Evolutionary conservation across 2,329 filamentous ascomycete species (phyloP), one percentile per base, ranked within the genome.

Genomic region (Penicillium sp.): DNA sequence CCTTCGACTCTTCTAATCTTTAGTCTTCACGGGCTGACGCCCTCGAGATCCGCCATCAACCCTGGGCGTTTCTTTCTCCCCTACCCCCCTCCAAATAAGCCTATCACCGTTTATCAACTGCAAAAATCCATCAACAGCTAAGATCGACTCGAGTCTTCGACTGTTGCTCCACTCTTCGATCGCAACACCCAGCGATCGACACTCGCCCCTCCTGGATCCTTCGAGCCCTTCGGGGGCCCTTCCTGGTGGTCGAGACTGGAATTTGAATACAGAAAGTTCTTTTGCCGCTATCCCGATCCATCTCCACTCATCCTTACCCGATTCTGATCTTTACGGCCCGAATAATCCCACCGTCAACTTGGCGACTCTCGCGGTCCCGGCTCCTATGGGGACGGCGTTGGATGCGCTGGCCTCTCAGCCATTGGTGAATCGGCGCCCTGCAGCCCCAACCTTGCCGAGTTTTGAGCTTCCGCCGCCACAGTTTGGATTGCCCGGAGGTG

Each of bases 381-480:
- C 81, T 70, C 76, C 81, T 71, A 87, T 87, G 84, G 81, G 84
- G 75, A 77, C 82, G 71, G 79, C 81, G 69, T 75, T 84, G 69
- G 83, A 86, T 73, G 77, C 78, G 71, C 81, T 87, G 77, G 81
- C 81, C 73, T 78, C 80, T 67, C 80, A 82, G 69, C 88, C 87
- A 77, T 86, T 92, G 71, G 84, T 86, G 64, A 82, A 86, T 72
- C 84, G 89, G 67, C 84, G 88, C 73, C 84, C 86, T 68, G 87
- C 87, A 68, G 85, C 88, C 59, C 84, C 83, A 55, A 82, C 83
- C 65, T 81, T 92, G 59, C 87, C 88, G 55, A 82, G 76, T 63
- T 89, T 90, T 69, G 85, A 89, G 68, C 82, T 90, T 49, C 84
- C 85, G 61, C 85, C 87, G 51, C 85, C 85, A 63, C 73, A 61